phyloP scores from a whole-genome alignment of 2,329 filamentous ascomycete genomes.

The Colletotrichum liriopes region DNA sequence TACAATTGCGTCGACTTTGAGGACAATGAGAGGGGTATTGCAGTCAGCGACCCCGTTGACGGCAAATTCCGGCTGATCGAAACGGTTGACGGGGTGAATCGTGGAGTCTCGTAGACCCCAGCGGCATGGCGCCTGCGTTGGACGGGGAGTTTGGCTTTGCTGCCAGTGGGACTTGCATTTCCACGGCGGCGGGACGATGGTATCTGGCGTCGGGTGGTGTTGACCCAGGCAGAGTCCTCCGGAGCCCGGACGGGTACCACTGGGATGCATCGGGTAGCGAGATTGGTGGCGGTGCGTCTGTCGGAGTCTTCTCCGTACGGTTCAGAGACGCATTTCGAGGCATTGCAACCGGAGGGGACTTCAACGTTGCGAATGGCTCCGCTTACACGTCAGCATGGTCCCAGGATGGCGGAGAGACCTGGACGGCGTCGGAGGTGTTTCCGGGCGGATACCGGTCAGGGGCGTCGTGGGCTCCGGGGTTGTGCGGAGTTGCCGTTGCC shows the following conservation, averaged over 20 bases:
- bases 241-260: slow-evolving; percentile 46
- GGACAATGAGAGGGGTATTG: slow-evolving; percentile 46
- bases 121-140: slow-evolving; percentile 48
- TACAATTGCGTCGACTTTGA: slow-evolving; percentile 54
- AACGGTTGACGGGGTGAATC: slow-evolving; percentile 50
- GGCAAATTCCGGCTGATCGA: slow-evolving; percentile 52
- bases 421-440: slow-evolving; percentile 46
- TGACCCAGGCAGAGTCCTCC: slow-evolving; percentile 49
- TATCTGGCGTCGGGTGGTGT: slow-evolving; percentile 50
- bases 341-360: slow-evolving; percentile 53
- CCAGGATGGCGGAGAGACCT: slow-evolving; percentile 50
- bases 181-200: slow-evolving; percentile 48
- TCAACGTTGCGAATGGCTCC: slow-evolving; percentile 45
- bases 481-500: slow-evolving; percentile 48
- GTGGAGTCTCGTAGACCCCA: slow-evolving; percentile 48
- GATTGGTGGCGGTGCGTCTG: slow-evolving; percentile 48
- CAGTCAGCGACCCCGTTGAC: slow-evolving; percentile 53
- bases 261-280: slow-evolving; percentile 49
- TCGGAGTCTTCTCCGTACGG: slow-evolving; percentile 52
- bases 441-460: slow-evolving; percentile 53
- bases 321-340: slow-evolving; percentile 49
- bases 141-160: slow-evolving; percentile 52
- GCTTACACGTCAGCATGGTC: slow-evolving; percentile 50
- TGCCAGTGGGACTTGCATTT: slow-evolving; percentile 53
- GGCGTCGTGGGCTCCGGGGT: slow-evolving; percentile 49